Evolutionary conservation across 1,284 basidiomycete genomes (phyloP).

Genomic region (Marasmius fiardii): DNA sequence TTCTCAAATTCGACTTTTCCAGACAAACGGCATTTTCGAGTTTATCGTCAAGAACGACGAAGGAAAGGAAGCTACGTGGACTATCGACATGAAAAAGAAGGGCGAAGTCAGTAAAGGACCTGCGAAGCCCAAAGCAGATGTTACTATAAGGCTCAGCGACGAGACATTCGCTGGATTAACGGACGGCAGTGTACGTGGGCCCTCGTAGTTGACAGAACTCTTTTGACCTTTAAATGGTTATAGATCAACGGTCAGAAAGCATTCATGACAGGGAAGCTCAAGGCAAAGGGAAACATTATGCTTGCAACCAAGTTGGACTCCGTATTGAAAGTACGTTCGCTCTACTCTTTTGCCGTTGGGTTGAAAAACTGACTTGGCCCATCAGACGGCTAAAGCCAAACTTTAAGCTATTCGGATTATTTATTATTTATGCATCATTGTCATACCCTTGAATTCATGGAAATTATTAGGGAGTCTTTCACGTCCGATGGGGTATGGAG

Average conservation of each 20-base stretch:
- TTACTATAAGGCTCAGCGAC: slow-evolving; percentile 75
- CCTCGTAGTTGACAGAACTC: neutral
- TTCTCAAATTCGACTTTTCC: neutral
- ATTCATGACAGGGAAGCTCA: slow-evolving; percentile 90
- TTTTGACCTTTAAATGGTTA: neutral
- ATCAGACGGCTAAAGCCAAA: too few species aligned
- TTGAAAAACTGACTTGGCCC: too few species aligned
- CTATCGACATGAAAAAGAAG: slow-evolving; percentile 95
- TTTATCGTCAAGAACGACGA: slow-evolving; percentile 78
- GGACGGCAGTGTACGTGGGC: slow-evolving; percentile 56
- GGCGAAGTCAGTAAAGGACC: slow-evolving; percentile 79
- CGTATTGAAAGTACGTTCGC: slow-evolving; percentile 66
- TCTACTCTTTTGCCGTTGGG: neutral
- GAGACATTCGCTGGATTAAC: slow-evolving; percentile 67
- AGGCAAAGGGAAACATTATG: slow-evolving; percentile 86
- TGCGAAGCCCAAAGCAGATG: slow-evolving; percentile 72
- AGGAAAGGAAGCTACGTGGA: slow-evolving; percentile 81
- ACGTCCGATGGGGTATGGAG: too few species aligned
- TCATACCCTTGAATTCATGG: too few species aligned
- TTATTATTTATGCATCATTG: too few species aligned
- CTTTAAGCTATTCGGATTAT: too few species aligned
- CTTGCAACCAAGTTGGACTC: slow-evolving; percentile 84
- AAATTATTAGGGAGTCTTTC: too few species aligned
- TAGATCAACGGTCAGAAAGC: slow-evolving; percentile 88
- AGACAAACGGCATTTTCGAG: slow-evolving; percentile 94